Evolutionary conservation across 2,329 filamentous ascomycete species (phyloP).

Genomic region (Cercospora zeae-maydis): DNA sequence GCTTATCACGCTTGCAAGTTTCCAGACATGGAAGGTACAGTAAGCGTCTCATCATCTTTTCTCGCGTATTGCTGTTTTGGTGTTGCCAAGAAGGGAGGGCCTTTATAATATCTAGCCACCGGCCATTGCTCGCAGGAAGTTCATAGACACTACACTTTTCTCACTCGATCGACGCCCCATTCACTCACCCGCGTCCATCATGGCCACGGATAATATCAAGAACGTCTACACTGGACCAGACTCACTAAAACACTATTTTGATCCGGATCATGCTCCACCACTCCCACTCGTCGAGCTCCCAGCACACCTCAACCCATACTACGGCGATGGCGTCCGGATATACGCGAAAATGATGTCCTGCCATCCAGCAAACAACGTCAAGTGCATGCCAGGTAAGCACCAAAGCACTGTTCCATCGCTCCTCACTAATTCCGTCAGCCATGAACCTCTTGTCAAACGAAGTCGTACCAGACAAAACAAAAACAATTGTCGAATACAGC

Average conservation of each 20-base stretch:
- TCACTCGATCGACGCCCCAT: background rate
- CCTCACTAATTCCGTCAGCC: constrained; percentile 3
- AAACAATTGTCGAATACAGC: constrained; percentile 58
- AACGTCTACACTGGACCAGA: constrained; percentile 59
- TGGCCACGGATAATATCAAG: constrained; percentile 9
- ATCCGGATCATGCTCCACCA: constrained; percentile 56
- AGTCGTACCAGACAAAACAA: constrained; percentile 34
- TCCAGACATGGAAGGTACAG: background rate
- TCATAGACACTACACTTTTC: background rate
- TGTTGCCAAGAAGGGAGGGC: background rate
- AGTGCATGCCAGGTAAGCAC: constrained; percentile 55
- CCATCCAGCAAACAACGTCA: constrained; percentile 63
- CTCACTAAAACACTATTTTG: constrained; percentile 56
- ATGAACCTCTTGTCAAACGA: constrained; percentile 21
- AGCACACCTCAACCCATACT: constrained; percentile 54
- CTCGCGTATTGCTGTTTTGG: background rate
- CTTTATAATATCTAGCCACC: background rate
- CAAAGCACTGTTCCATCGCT: background rate
- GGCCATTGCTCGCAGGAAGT: background rate
- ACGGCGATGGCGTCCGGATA: constrained; percentile 57
- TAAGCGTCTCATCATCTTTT: background rate
- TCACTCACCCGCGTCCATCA: background rate
- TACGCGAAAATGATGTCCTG: constrained; percentile 66
- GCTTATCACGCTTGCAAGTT: constrained; percentile 1
- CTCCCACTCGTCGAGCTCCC: constrained; percentile 62